Conservation (phyloP, 371 early-diverging fungal species). For the Nematocida ironsii region DNA sequence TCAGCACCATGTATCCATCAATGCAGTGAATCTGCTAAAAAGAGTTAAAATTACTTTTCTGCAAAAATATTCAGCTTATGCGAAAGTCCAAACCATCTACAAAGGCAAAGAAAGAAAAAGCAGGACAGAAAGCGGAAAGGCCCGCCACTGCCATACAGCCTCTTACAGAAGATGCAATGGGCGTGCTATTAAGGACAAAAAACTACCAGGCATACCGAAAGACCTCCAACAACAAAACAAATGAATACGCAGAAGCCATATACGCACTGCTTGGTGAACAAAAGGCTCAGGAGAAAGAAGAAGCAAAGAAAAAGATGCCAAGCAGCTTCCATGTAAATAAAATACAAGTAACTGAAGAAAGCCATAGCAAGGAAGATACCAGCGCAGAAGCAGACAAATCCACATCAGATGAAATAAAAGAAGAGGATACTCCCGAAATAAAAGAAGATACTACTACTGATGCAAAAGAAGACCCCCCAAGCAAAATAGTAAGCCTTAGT, state of each 20-base stretch:
- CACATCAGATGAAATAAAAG: background rate
- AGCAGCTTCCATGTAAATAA: background rate
- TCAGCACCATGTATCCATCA: background rate
- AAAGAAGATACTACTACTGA: background rate
- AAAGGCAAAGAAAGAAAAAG: slow-evolving; percentile 1
- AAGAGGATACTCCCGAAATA: background rate
- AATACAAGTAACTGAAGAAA: background rate
- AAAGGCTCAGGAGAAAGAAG: slow-evolving; percentile 3
- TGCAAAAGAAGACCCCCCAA: background rate
- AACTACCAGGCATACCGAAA: slow-evolving; percentile 1
- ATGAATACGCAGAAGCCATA: slow-evolving; percentile 8
- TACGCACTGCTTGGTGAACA: background rate
- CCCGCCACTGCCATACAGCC: background rate
- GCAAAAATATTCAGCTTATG: slow-evolving; percentile 1
- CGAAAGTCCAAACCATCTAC: background rate
- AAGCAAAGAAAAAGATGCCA: background rate
- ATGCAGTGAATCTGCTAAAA: background rate
- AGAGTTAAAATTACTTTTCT: slow-evolving; percentile 7
- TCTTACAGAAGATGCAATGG: slow-evolving; percentile 28
- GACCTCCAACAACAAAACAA: background rate
- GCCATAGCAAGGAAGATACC: background rate
- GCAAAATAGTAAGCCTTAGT: slow-evolving; percentile 5
- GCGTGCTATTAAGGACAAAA: background rate
- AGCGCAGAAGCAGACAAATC: background rate
- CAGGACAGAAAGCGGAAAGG: background rate